Conservation (phyloP, 495 filamentous ascomycete genomes). For the Lasiosphaeria hispida region DNA sequence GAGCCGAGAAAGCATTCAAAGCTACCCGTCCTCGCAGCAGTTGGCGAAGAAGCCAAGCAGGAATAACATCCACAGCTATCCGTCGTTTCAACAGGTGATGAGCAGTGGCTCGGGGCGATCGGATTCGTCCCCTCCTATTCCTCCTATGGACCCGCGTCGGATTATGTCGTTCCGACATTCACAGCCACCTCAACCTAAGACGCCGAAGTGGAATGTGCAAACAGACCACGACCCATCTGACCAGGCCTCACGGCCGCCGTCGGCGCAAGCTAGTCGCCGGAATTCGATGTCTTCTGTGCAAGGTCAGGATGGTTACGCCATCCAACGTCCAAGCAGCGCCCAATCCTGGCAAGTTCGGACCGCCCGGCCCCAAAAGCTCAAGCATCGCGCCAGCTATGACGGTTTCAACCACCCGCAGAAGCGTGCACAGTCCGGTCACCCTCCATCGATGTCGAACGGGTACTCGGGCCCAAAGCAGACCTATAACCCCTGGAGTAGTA, state of each 20-base stretch:
- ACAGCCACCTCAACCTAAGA: slow-evolving; percentile 11
- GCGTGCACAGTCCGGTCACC: slow-evolving; percentile 23
- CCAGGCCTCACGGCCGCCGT: slow-evolving; percentile 28
- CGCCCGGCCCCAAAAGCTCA: slow-evolving; percentile 25
- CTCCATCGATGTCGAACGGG: slow-evolving; percentile 40
- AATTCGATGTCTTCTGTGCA: slow-evolving; percentile 27
- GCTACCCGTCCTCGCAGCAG: slow-evolving; percentile 22
- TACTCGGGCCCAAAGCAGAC: slow-evolving; percentile 26
- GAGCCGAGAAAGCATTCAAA: slow-evolving; percentile 37
- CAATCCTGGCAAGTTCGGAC: slow-evolving; percentile 24
- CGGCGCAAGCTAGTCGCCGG: slow-evolving; percentile 28
- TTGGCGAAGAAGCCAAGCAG: slow-evolving; percentile 30
- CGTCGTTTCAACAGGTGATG: slow-evolving; percentile 20
- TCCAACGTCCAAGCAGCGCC: slow-evolving; percentile 26
- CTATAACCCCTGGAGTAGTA: slow-evolving; percentile 32
- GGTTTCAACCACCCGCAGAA: slow-evolving; percentile 28
- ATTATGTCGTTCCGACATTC: slow-evolving; percentile 24
- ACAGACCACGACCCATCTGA: slow-evolving; percentile 29
- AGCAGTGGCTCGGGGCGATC: slow-evolving; percentile 9
- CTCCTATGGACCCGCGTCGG: slow-evolving; percentile 27
- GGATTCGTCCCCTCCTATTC: slow-evolving; percentile 13
- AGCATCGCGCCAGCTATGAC: slow-evolving; percentile 44
- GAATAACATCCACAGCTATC: slow-evolving; percentile 32
- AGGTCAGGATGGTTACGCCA: slow-evolving; percentile 18
- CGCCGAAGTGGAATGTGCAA: slow-evolving; percentile 32